These are phyloP conservation scores for Metschnikowia noctiluminum DNA, from an alignment of 805 yeast genomes.

Conservation along the genomic window DNA sequence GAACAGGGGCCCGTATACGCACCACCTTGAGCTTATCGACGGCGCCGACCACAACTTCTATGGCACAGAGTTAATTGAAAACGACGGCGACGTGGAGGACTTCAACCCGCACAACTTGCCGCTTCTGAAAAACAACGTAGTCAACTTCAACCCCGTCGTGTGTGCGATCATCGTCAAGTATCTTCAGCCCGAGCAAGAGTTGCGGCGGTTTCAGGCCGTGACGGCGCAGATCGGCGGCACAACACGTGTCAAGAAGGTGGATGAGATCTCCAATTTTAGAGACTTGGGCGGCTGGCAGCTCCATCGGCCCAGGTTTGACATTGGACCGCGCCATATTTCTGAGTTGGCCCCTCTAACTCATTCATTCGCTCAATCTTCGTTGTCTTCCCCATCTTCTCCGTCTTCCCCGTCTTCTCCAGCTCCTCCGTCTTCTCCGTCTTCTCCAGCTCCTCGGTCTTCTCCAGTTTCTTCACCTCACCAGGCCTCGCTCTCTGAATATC, in stretches of 20 bases:
- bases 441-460: too few species aligned
- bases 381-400: too few species aligned
- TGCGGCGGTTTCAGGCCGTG: slow-evolving; percentile 47
- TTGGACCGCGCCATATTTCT: too few species aligned
- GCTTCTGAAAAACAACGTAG: slow-evolving; percentile 37
- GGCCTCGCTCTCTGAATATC: too few species aligned
- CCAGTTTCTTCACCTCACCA: too few species aligned
- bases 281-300: slow-evolving; percentile 77
- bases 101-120: slow-evolving; percentile 43
- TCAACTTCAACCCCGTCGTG: slow-evolving; percentile 60
- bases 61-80: slow-evolving; percentile 43
- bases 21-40: slow-evolving; percentile 54
- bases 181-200: slow-evolving; percentile 46
- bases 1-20: slow-evolving; percentile 45
- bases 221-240: slow-evolving; percentile 35
- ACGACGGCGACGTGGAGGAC: slow-evolving; percentile 30
- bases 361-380: too few species aligned
- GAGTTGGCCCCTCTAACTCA: too few species aligned
- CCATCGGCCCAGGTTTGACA: slow-evolving; percentile 20
- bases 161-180: slow-evolving; percentile 47
- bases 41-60: slow-evolving; percentile 81
- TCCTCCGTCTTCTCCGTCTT: too few species aligned
- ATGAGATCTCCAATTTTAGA: slow-evolving; percentile 70
- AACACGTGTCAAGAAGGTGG: slow-evolving; percentile 59
- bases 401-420: too few species aligned